These are phyloP conservation scores for Calocybe gangraenosa DNA, from an alignment of 768 basidiomycete species.

Conservation along the genomic window DNA sequence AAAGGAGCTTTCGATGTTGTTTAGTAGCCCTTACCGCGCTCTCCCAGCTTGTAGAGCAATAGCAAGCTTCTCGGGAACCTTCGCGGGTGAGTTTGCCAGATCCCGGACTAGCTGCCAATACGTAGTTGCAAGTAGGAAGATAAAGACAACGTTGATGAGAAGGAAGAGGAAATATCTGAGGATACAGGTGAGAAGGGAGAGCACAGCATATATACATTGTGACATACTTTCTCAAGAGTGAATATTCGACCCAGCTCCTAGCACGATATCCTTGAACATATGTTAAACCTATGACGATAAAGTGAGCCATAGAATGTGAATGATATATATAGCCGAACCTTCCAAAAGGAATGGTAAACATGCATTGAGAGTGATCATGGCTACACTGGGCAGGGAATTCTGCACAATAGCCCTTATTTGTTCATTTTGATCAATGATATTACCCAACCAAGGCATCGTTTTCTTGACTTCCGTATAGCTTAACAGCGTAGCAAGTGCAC, in stretches of 20 bases:
- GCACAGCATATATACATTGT: no score
- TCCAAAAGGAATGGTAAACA: conserved; percentile 85
- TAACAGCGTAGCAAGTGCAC: conserved; percentile 79
- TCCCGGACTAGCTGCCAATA: conserved; percentile 91
- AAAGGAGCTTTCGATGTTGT: conserved; percentile 8
- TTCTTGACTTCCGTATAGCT: conserved; percentile 95
- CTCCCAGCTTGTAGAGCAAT: conserved; percentile 72
- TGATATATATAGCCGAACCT: conserved; percentile 39
- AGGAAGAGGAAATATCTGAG: conserved; percentile 90
- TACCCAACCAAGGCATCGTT: conserved; percentile 80
- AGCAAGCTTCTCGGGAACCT: conserved; percentile 92
- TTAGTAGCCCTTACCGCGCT: conserved; percentile 47
- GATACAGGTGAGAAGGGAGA: neutral
- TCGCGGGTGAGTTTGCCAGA: conserved; percentile 88
- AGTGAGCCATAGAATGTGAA: neutral
- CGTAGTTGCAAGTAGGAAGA: conserved; percentile 88
- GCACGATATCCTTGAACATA: conserved; percentile 91
- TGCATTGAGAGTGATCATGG: conserved; percentile 88
- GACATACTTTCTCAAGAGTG: conserved; percentile 82
- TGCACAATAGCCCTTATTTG: conserved; percentile 85
- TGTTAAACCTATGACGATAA: conserved; percentile 49
- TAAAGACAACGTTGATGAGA: conserved; percentile 88
- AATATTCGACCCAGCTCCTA: conserved; percentile 91
- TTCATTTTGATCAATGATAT: conserved; percentile 78
- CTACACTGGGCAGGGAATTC: conserved; percentile 89